Base-by-base conservation (phyloP, 1,284 basidiomycete genomes). In the Hemileia vastatrix region DNA sequence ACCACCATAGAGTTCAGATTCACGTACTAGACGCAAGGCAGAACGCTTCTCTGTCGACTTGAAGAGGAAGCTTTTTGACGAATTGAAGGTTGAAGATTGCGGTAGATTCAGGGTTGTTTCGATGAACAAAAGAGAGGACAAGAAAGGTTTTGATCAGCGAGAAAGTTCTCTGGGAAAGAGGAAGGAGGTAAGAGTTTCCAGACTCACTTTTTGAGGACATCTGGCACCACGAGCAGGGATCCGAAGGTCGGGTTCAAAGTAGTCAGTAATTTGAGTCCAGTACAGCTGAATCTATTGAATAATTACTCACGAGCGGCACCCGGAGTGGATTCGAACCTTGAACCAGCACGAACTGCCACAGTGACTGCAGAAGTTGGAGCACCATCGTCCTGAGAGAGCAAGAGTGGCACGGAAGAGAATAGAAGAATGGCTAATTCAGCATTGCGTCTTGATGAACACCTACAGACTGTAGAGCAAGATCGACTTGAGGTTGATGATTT, bases 1-100 rank as follows among this genome's bases (percentile, higher is more conserved):
- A 76, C 93, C 94, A 66, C 94, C 95, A 77, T 90, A 89, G 60
- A 96, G 82, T 79, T 98, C 94, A 65, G 88, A 84, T 78, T 96
- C 91, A 69, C 94, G 86, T 67, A 93, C 84, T 52, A 88, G 90
- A 68, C 88, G 88, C 76, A 99, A 81, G 56, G 91, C 86, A 54
- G 93, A 94, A 70, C 90, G 85, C 72, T 85, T 83, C 66, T 80
- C 79, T 48, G 88, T 91, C 78, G 86, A 86, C 90, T n/a, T n/a
- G n/a, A n/a, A n/a, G n/a, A n/a, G n/a, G n/a, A n/a, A n/a, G n/a
- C n/a, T n/a, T n/a, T n/a, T n/a, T n/a, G n/a, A n/a, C n/a, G n/a
- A n/a, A n/a, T n/a, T n/a, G n/a, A n/a, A n/a, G n/a, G n/a, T n/a
- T n/a, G n/a, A n/a, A n/a, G n/a, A n/a, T n/a, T n/a, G n/a, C n/a